A percentile compares a stretch with the other conserved stretches of the same genome.
phyloP scores from a whole-genome alignment of 2,329 filamentous ascomycete genomes.

The Stromatinia cepivora region DNA sequence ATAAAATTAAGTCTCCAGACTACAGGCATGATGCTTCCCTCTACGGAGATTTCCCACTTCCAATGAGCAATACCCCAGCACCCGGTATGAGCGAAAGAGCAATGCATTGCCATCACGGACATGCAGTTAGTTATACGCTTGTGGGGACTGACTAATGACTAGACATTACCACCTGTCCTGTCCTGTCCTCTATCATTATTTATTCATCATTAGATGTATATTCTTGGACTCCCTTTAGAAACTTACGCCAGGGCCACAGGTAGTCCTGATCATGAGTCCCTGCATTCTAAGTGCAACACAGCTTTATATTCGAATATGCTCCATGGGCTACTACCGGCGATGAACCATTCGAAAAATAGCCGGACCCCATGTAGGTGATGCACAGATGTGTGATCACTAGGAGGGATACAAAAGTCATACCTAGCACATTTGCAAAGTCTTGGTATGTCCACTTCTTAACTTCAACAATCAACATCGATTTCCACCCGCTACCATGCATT shows the following conservation, averaged over 20 bases:
- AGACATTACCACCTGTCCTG: conserved; percentile 3
- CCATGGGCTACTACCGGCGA: conserved; percentile 10
- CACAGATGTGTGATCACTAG: conserved; percentile 13
- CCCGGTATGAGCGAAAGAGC: background rate
- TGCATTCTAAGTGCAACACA: conserved; percentile 17
- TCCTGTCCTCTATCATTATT: background rate
- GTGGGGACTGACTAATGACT: background rate
- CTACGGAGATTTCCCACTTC: conserved; percentile 19
- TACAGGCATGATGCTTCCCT: conserved; percentile 1
- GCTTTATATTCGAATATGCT: background rate
- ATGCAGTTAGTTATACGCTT: conserved; percentile 15
- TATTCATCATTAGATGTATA: conserved; percentile 1
- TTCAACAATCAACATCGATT: conserved; percentile 2
- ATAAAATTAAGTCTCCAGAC: conserved; percentile 1
- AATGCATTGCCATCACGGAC: conserved; percentile 1
- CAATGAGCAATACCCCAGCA: background rate
- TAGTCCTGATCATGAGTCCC: conserved; percentile 14
- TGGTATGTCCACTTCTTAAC: conserved; percentile 13
- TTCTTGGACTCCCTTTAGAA: background rate
- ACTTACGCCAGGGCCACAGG: background rate
- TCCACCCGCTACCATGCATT: conserved; percentile 14
- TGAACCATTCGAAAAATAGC: conserved; percentile 12
- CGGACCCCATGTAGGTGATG: conserved; percentile 11
- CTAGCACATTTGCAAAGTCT: background rate
- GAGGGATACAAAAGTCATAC: conserved; percentile 5